Conservation (phyloP, 768 basidiomycete species). For the Podaxis sp. region DNA sequence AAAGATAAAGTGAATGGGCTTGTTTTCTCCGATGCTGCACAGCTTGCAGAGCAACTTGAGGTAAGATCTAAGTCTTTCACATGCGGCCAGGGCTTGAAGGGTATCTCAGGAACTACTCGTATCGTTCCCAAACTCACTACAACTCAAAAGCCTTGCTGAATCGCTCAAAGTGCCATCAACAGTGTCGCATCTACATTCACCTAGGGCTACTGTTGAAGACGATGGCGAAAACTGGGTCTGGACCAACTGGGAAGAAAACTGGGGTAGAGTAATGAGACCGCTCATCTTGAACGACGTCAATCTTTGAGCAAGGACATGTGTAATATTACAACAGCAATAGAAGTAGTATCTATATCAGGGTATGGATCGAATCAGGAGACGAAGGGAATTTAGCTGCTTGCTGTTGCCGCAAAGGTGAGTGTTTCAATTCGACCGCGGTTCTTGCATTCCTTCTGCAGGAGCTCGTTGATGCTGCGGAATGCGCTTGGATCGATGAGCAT, state of each 20-base stretch:
- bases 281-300: conserved; percentile 45
- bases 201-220: conserved; percentile 17
- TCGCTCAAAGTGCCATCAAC: conserved; percentile 42
- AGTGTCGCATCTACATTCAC: conserved; percentile 23
- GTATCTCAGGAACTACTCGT: conserved; percentile 49
- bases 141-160: conserved; percentile 50
- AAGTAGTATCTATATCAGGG: neutral
- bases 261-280: conserved; percentile 68
- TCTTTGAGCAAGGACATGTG: conserved; percentile 19
- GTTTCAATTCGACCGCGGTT: conserved; percentile 87
- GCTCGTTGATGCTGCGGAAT: conserved; percentile 85
- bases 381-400: conserved; percentile 23
- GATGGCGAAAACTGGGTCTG: conserved; percentile 48
- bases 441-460: conserved; percentile 90
- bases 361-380: neutral
- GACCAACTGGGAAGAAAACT: conserved; percentile 85
- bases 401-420: conserved; percentile 66
- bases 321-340: conserved; percentile 4
- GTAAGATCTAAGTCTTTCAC: conserved; percentile 33
- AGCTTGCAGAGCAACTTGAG: conserved; percentile 75
- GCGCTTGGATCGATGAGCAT: conserved; percentile 92
- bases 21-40: conserved; percentile 63
- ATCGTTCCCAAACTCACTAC: conserved; percentile 57
- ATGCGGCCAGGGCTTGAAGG: neutral
- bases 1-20: conserved; percentile 82